Conservation (phyloP, 2,329 filamentous ascomycete genomes). For the Eutypella sp. region DNA sequence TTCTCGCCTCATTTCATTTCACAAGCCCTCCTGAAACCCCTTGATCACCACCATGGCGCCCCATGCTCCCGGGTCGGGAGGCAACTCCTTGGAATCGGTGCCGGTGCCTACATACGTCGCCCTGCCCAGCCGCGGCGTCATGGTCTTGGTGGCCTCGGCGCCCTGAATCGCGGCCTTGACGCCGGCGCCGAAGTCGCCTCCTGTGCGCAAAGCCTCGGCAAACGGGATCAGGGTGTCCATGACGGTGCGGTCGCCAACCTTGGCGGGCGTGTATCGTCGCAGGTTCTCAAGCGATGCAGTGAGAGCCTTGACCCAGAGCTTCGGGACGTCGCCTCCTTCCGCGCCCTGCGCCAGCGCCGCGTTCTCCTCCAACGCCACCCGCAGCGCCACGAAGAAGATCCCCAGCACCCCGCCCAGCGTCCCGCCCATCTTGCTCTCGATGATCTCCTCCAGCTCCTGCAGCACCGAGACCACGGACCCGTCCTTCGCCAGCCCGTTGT, state of each 20-base stretch:
- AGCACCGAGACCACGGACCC: constrained; percentile 46
- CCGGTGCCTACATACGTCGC: constrained; percentile 63
- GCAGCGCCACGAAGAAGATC: constrained; percentile 43
- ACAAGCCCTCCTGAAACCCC: constrained; percentile 29
- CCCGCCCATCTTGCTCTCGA: constrained; percentile 50
- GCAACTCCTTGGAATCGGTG: constrained; percentile 44
- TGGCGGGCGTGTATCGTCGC: constrained; percentile 48
- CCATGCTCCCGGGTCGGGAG: constrained; percentile 67
- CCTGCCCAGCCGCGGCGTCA: constrained; percentile 61
- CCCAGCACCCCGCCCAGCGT: constrained; percentile 28
- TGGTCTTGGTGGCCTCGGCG: constrained; percentile 57
- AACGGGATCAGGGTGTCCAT: constrained; percentile 55
- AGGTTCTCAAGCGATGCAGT: constrained; percentile 40
- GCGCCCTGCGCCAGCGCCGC: constrained; percentile 23
- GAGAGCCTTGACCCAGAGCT: constrained; percentile 41
- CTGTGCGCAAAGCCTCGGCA: constrained; percentile 39
- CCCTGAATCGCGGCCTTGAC: constrained; percentile 56
- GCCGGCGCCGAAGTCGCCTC: constrained; percentile 49
- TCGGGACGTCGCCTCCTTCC: constrained; percentile 25
- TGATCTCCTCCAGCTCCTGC: constrained; percentile 46
- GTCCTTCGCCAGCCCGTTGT: constrained; percentile 30
- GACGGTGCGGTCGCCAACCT: constrained; percentile 51
- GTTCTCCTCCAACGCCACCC: constrained; percentile 31
- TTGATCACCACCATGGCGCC: constrained; percentile 56
- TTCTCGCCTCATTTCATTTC: too few species aligned